Conservation (phyloP, 176 grass and related monocot genomes). For the Ananas comosus region DNA sequence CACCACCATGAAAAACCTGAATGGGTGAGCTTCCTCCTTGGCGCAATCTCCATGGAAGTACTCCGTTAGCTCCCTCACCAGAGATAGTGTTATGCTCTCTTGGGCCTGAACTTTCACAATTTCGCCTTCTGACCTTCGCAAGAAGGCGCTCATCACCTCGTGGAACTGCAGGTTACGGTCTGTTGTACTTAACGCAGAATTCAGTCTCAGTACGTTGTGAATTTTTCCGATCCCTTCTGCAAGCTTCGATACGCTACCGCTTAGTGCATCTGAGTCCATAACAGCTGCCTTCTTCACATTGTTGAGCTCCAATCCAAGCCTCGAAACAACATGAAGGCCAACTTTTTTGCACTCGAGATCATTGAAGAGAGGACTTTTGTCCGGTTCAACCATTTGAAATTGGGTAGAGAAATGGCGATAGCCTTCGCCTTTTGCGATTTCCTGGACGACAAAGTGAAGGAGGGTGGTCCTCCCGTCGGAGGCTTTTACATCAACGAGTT, state of each 20-base stretch:
- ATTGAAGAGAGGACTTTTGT: constrained; percentile 42
- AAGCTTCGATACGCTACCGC: constrained; percentile 81
- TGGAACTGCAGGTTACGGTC: constrained; percentile 48
- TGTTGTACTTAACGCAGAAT: constrained; percentile 27
- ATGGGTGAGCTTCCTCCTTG: constrained; percentile 88
- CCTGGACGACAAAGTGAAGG: constrained; percentile 90
- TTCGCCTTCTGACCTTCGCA: constrained; percentile 65
- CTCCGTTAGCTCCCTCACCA: constrained; percentile 92
- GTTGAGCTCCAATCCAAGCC: constrained; percentile 63
- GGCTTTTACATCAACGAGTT: constrained; percentile 88
- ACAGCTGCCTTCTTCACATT: constrained; percentile 88
- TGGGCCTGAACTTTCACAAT: constrained; percentile 79
- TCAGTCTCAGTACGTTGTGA: constrained; percentile 59
- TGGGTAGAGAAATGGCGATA: constrained; percentile 33
- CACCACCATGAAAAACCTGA: constrained; percentile 96
- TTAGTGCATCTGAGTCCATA: constrained; percentile 87
- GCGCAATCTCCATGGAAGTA: constrained; percentile 88
- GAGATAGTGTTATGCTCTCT: constrained; percentile 78
- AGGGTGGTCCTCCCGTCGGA: constrained; percentile 91
- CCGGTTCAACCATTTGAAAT: constrained; percentile 40
- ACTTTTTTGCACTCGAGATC: constrained; percentile 75
- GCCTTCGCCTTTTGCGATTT: constrained; percentile 77
- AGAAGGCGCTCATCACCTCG: constrained; percentile 62
- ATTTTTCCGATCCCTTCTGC: constrained; percentile 80
- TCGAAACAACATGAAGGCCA: constrained; percentile 65